These are phyloP conservation scores for Nowakowskiella sp. DNA, from an alignment of 192 early-diverging fungal species.

Conservation along the genomic window DNA sequence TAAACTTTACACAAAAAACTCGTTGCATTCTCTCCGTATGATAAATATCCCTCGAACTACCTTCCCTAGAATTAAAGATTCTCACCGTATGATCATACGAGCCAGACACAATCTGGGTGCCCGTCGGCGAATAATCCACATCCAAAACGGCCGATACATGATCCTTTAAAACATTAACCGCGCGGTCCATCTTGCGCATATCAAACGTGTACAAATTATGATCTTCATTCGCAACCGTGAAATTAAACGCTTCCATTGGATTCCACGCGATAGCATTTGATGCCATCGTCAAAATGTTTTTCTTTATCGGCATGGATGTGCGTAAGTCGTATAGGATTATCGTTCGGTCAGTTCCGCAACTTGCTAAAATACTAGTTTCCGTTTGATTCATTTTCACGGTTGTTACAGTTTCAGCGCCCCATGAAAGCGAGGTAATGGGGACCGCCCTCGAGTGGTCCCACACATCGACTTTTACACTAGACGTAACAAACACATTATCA, in stretches of 20 bases:
- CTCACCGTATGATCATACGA: conserved; percentile 91
- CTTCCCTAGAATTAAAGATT: conserved; percentile 70
- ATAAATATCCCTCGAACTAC: conserved; percentile 87
- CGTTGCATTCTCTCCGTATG: conserved; percentile 98
- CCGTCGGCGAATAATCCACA: conserved; percentile 96
- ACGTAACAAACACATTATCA: conserved; percentile 79
- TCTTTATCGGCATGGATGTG: conserved; percentile 76
- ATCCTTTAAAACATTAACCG: conserved; percentile 84
- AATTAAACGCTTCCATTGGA: conserved; percentile 97
- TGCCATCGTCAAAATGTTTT: conserved; percentile 73
- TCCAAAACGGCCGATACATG: conserved; percentile 98
- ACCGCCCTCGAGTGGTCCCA: conserved; percentile 86
- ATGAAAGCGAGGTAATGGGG: conserved; percentile 74
- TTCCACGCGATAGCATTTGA: conserved; percentile 99
- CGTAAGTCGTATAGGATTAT: conserved; percentile 92
- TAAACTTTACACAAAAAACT: conserved; percentile 85
- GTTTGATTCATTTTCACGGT: conserved; percentile 96
- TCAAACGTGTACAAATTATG: conserved; percentile 97
- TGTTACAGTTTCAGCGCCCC: conserved; percentile 93
- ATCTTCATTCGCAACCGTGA: conserved; percentile 94
- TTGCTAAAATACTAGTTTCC: conserved; percentile 86
- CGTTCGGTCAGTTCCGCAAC: conserved; percentile 88
- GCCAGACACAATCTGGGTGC: conserved; percentile 90
- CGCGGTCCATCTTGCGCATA: conserved; percentile 87
- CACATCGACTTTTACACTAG: conserved; percentile 75